Conservation (phyloP, 352 stramenopile genomes). For the Pythium chondricola region DNA sequence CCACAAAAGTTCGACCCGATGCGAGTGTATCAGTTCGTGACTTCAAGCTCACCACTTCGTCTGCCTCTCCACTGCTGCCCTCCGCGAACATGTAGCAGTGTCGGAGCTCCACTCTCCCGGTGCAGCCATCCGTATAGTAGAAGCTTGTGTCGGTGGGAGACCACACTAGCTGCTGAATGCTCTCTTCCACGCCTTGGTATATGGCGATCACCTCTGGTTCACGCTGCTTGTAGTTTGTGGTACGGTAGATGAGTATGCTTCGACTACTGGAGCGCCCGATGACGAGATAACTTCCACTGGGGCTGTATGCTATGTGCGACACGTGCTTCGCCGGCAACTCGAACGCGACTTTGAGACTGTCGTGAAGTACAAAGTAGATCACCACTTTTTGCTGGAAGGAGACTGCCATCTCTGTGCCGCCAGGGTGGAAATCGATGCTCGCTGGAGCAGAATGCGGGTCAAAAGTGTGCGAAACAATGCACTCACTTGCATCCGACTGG, state of each 20-base stretch:
- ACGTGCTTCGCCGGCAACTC: constrained; percentile 61
- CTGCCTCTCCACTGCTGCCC: constrained; percentile 30
- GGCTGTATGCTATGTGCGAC: constrained; percentile 52
- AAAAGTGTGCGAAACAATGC: constrained; percentile 42
- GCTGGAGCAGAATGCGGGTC: constrained; percentile 31
- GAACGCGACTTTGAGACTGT: constrained; percentile 52
- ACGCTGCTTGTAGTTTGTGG: constrained; percentile 29
- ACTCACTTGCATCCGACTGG: constrained; percentile 50
- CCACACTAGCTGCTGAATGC: constrained; percentile 34
- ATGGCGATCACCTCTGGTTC: constrained; percentile 44
- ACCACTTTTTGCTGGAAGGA: constrained; percentile 47
- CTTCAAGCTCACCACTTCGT: constrained; percentile 17
- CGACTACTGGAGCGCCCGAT: constrained; percentile 33
- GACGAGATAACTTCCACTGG: constrained; percentile 44
- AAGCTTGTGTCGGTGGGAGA: constrained; percentile 45
- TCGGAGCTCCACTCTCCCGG: constrained; percentile 20
- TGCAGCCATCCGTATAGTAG: constrained; percentile 27
- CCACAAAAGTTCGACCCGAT: neutral
- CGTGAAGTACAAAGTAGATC: constrained; percentile 56
- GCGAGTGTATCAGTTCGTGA: constrained; percentile 5
- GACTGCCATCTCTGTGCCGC: constrained; percentile 44
- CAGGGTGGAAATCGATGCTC: constrained; percentile 53
- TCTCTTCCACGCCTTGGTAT: constrained; percentile 37
- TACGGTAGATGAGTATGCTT: constrained; percentile 45
- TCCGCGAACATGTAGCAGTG: constrained; percentile 33